A percentile compares a stretch with the other conserved stretches of the same genome.
Evolutionary conservation across 441 rosid genomes (phyloP).

Genomic region (Gossypium gossypioides): DNA sequence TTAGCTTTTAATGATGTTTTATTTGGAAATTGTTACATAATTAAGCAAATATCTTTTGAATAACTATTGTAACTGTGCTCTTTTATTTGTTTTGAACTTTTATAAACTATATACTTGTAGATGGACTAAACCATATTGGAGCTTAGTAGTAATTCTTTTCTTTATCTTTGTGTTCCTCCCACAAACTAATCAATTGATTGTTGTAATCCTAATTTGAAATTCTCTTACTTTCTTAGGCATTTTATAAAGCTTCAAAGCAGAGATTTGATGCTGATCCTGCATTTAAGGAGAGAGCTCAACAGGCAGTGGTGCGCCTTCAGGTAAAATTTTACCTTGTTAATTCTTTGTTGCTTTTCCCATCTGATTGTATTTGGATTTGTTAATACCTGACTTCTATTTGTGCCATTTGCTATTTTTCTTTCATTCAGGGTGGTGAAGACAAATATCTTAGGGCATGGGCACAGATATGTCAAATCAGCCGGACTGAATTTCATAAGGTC

Average conservation of each 20-base stretch:
- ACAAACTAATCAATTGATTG: background rate
- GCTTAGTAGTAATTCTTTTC: background rate
- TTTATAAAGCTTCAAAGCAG: slow-evolving; percentile 70
- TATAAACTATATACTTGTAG: background rate
- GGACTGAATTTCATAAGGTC: slow-evolving; percentile 23
- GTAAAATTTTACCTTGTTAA: slow-evolving; percentile 26
- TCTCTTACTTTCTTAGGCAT: slow-evolving; percentile 31
- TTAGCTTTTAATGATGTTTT: background rate
- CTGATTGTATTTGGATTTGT: background rate
- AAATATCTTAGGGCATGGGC: slow-evolving; percentile 70
- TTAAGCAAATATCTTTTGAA: background rate
- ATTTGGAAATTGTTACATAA: background rate
- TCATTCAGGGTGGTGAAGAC: slow-evolving; percentile 62
- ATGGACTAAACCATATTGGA: background rate
- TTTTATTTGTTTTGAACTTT: background rate
- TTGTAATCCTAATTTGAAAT: slow-evolving; percentile 16
- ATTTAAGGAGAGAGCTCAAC: slow-evolving; percentile 81
- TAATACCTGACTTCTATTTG: background rate
- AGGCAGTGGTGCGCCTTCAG: slow-evolving; percentile 88
- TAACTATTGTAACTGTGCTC: background rate
- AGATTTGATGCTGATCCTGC: slow-evolving; percentile 59
- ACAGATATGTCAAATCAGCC: slow-evolving; percentile 76
- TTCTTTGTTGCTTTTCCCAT: background rate
- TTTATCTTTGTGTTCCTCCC: background rate
- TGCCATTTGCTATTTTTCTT: background rate